Percentiles rank a stretch among this genome's conserved stretches.
These are phyloP conservation scores for Neoboletus subvelutipes DNA, from an alignment of 768 basidiomycete genomes.

Conservation along the genomic window DNA sequence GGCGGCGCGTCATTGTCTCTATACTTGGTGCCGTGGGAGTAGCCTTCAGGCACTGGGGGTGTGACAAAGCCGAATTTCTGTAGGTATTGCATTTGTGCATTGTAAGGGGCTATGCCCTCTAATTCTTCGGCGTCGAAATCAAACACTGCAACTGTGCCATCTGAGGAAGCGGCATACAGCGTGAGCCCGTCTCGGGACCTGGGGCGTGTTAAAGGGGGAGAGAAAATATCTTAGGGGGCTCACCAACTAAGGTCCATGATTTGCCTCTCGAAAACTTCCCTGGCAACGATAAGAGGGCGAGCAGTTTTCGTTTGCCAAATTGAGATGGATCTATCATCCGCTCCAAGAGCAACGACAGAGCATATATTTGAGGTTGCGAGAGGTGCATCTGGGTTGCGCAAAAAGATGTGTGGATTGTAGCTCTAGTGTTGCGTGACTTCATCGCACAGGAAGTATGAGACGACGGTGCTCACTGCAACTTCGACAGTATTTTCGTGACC, in stretches of 20 bases:
- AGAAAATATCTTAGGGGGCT: constrained; percentile 22
- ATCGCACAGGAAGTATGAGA: background rate
- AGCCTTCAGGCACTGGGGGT: constrained; percentile 69
- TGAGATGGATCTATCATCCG: constrained; percentile 90
- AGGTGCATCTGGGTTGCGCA: constrained; percentile 66
- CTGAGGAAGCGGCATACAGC: constrained; percentile 92
- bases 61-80: constrained; percentile 75
- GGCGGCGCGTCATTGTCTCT: constrained; percentile 23
- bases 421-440: constrained; percentile 10
- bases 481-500: constrained; percentile 98
- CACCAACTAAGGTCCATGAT: constrained; percentile 97
- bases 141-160: constrained; percentile 91
- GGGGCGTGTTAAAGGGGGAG: constrained; percentile 8
- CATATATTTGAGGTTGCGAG: constrained; percentile 83
- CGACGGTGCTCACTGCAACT: constrained; percentile 67
- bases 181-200: constrained; percentile 94
- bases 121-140: constrained; percentile 78
- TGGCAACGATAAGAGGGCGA: constrained; percentile 87
- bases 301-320: constrained; percentile 96
- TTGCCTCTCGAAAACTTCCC: constrained; percentile 91
- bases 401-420: constrained; percentile 96
- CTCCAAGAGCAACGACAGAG: constrained; percentile 90
- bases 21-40: constrained; percentile 49
- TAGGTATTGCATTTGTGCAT: constrained; percentile 75
- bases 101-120: constrained; percentile 74